Percentiles rank a stretch among this genome's conserved stretches.
These are phyloP conservation scores for Lachnellula willkommii DNA, from an alignment of 2,329 filamentous ascomycete genomes.

Conservation along the genomic window DNA sequence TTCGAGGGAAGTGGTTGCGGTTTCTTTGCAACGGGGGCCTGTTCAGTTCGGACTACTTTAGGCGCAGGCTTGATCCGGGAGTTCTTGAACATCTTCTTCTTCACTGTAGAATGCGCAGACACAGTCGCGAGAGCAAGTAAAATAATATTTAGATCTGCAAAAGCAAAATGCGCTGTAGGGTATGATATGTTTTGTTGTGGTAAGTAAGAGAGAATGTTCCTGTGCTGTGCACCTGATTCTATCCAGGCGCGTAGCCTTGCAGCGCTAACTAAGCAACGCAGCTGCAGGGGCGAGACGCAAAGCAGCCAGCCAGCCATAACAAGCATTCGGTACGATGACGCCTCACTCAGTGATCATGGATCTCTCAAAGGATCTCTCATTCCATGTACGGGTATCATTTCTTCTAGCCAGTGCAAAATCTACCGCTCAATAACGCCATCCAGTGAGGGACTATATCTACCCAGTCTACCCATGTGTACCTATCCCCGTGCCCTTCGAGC, in stretches of 20 bases:
- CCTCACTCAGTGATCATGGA: no score
- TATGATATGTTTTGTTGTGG: not conserved
- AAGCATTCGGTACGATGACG: no score
- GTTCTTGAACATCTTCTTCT: constrained; percentile 6
- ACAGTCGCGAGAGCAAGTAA: not conserved
- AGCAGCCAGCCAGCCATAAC: no score
- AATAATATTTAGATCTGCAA: not conserved
- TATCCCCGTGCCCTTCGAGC: not conserved
- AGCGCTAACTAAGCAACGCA: no score
- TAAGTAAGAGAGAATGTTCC: no score
- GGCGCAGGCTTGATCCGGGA: constrained; percentile 12
- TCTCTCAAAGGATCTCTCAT: not conserved
- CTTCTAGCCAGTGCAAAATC: not conserved
- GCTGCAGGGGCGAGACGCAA: no score
- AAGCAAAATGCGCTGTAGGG: not conserved
- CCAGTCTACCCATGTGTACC: not conserved
- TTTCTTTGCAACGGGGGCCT: constrained; percentile 2
- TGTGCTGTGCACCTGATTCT: not conserved
- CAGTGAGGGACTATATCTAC: not conserved
- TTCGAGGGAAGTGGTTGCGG: constrained; percentile 14
- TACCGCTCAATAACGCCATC: constrained; percentile 1
- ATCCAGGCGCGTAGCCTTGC: no score
- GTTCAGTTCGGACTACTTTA: constrained; percentile 11
- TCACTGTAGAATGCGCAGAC: no score
- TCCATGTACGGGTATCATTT: constrained; percentile 1